Percentiles rank a stretch among this genome's conserved stretches.
These are phyloP conservation scores for Alternaria gaisen DNA, from an alignment of 2,329 filamentous ascomycete genomes.

Conservation along the genomic window DNA sequence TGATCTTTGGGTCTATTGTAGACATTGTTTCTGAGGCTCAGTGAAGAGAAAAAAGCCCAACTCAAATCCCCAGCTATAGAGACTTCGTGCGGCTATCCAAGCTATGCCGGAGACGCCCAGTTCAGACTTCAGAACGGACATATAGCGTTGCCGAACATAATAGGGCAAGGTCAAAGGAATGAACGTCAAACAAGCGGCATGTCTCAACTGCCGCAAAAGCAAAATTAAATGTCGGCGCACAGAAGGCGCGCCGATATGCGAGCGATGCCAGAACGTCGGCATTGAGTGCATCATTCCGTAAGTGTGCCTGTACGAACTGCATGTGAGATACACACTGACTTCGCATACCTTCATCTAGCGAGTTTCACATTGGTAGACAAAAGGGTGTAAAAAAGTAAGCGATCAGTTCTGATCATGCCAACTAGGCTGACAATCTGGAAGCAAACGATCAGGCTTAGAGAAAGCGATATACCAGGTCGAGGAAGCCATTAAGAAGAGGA, in stretches of 20 bases:
- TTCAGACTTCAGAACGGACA: neutral
- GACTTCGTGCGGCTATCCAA: neutral
- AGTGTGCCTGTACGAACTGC: neutral
- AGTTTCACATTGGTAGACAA: conserved; percentile 74
- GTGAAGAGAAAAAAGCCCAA: neutral
- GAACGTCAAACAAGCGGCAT: conserved; percentile 61
- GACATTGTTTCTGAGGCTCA: neutral
- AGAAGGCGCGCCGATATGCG: conserved; percentile 66
- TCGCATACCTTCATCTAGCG: conserved; percentile 25
- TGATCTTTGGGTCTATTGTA: neutral
- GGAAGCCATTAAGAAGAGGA: conserved; percentile 62
- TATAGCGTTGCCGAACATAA: neutral
- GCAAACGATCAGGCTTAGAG: conserved; percentile 77
- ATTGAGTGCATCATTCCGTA: conserved; percentile 69
- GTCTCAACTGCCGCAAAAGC: conserved; percentile 70
- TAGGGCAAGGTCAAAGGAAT: conserved; percentile 15
- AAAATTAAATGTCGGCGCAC: conserved; percentile 68
- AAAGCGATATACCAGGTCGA: conserved; percentile 79
- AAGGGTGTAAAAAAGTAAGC: conserved; percentile 79
- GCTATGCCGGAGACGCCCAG: conserved; percentile 5
- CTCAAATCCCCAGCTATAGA: neutral
- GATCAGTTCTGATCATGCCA: neutral
- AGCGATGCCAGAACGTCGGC: conserved; percentile 67
- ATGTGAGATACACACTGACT: neutral
- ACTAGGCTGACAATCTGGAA: conserved; percentile 44